Percentiles rank a stretch among this genome's conserved stretches.
phyloP scores from a whole-genome alignment of 208 protist genomes.

The Leishmania amazonensis region DNA sequence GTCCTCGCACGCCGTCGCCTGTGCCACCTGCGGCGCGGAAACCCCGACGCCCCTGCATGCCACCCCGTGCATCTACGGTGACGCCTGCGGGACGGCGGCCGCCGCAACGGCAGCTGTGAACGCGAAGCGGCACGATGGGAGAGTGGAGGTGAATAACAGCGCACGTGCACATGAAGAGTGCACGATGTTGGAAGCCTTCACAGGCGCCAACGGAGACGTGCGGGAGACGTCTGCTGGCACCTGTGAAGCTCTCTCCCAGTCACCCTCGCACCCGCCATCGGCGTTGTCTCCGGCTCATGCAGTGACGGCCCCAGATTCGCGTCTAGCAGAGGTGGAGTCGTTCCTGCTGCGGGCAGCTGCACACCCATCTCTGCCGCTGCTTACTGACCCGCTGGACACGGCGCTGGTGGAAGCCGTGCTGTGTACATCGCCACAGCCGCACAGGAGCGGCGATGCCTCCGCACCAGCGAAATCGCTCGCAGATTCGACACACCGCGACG shows the following conservation, averaged over 20 bases:
- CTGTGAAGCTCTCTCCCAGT: neutral
- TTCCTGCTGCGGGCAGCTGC: slow-evolving; percentile 19
- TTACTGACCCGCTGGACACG: neutral
- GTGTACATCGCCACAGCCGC: neutral
- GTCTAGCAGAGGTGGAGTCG: slow-evolving; percentile 22
- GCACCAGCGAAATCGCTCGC: neutral
- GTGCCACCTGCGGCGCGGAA: slow-evolving; percentile 37
- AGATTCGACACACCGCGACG: neutral
- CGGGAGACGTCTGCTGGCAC: neutral
- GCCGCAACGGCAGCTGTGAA: neutral
- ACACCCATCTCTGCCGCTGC: neutral
- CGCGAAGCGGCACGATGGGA: neutral
- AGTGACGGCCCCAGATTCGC: neutral
- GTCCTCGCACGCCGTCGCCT: slow-evolving; percentile 31
- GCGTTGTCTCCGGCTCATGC: neutral
- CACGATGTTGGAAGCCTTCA: too few relatives aligned
- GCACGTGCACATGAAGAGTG: neutral
- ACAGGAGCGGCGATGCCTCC: neutral
- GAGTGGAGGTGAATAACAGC: neutral
- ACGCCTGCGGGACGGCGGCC: slow-evolving; percentile 1
- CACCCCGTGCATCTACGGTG: neutral
- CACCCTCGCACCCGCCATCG: neutral
- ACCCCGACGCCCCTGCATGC: neutral
- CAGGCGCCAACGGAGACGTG: neutral
- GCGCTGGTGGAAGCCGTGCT: neutral